Conservation (phyloP, 202 grass and related monocot genomes). For the Setaria viridis region DNA sequence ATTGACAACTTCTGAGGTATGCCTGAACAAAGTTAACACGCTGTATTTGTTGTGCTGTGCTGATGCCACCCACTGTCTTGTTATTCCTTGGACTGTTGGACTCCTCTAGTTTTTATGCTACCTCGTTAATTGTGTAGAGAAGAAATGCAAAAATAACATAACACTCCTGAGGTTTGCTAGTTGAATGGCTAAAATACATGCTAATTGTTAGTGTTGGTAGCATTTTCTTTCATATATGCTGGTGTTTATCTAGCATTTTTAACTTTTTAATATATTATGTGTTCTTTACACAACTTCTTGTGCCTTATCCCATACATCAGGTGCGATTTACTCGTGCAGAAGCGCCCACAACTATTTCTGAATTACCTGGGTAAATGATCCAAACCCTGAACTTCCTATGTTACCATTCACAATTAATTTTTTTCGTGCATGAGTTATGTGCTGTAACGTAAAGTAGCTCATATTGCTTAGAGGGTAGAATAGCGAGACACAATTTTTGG, state of each 20-base stretch:
- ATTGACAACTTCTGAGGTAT: slow-evolving; percentile 84
- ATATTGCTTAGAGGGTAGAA: not conserved
- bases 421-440: not conserved
- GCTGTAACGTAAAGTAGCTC: slow-evolving; percentile 18
- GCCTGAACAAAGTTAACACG: not conserved
- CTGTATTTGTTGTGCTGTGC: not conserved
- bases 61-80: not conserved
- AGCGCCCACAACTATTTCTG: slow-evolving; percentile 67
- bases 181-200: not conserved
- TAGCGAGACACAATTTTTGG: not conserved
- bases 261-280: not conserved
- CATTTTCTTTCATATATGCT: not conserved
- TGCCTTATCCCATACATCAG: slow-evolving; percentile 42
- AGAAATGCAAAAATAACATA: not conserved
- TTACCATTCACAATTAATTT: slow-evolving; percentile 20
- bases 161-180: not conserved
- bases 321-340: slow-evolving; percentile 80
- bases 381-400: slow-evolving; percentile 13
- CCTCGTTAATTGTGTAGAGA: not conserved
- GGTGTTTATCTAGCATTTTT: not conserved
- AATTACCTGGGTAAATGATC: slow-evolving; percentile 81
- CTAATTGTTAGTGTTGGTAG: not conserved
- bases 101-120: not conserved
- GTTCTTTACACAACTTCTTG: not conserved
- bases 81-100: not conserved